Conservation (phyloP, 805 yeast genomes). For the Osmozyma mogii region DNA sequence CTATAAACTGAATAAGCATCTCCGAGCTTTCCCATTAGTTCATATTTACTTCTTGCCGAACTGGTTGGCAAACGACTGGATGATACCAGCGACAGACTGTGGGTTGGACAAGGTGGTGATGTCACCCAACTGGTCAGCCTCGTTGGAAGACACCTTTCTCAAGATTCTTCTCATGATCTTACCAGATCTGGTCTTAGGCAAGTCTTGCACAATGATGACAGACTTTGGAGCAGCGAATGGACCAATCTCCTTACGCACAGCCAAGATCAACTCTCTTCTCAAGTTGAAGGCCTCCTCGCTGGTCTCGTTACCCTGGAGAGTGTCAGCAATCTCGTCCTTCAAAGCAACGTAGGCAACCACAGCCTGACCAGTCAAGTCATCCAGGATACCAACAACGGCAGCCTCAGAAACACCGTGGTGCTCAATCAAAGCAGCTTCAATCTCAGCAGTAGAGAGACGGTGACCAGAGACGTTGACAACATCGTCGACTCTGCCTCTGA, state of each 20-base stretch:
- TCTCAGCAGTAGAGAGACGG: constrained; percentile 96
- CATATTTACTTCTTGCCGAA: constrained; percentile 31
- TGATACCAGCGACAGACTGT: constrained; percentile 61
- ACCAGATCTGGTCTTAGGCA: constrained; percentile 98
- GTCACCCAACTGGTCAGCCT: constrained; percentile 90
- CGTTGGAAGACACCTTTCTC: constrained; percentile 87
- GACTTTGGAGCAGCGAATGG: constrained; percentile 95
- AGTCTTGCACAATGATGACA: constrained; percentile 74
- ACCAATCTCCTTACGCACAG: constrained; percentile 88
- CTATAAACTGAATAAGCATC: not conserved
- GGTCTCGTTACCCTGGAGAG: constrained; percentile 28
- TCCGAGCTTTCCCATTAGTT: not conserved
- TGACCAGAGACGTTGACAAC: constrained; percentile 98
- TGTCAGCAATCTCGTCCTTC: constrained; percentile 41
- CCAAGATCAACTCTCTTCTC: constrained; percentile 70
- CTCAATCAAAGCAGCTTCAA: constrained; percentile 83
- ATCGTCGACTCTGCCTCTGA: constrained; percentile 96
- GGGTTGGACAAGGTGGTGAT: constrained; percentile 85
- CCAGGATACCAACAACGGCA: constrained; percentile 94
- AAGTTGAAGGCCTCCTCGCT: constrained; percentile 37
- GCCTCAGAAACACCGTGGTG: constrained; percentile 80
- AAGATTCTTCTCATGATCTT: constrained; percentile 97
- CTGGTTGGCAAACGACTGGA: constrained; percentile 32
- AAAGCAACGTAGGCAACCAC: constrained; percentile 90
- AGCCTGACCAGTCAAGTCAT: constrained; percentile 96